Conservation (phyloP, 2,329 filamentous ascomycete genomes). For the Tolypocladium tundrense region DNA sequence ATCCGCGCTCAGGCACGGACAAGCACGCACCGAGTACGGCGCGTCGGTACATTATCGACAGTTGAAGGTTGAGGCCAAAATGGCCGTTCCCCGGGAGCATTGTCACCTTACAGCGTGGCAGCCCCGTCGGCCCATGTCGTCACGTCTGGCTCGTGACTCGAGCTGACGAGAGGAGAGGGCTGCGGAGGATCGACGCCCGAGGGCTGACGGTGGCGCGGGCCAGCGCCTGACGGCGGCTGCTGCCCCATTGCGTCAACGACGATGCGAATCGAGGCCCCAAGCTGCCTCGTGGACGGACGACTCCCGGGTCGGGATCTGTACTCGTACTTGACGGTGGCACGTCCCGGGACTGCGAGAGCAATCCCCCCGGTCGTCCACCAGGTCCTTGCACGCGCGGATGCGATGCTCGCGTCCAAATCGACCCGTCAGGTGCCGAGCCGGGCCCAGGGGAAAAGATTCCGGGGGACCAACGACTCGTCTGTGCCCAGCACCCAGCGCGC, state of each 20-base stretch:
- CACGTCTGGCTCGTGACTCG: too few species aligned
- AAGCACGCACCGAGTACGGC: too few species aligned
- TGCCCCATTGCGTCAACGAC: background rate
- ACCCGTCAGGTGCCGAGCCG: background rate
- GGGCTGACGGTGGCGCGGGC: background rate
- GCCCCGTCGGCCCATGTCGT: too few species aligned
- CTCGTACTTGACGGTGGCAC: too few species aligned
- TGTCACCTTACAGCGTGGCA: background rate
- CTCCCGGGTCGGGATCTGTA: background rate
- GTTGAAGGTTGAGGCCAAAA: background rate
- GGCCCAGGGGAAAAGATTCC: background rate
- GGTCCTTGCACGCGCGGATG: background rate
- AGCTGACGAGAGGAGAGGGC: background rate
- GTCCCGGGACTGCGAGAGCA: too few species aligned
- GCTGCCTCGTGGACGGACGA: background rate
- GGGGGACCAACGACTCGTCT: background rate
- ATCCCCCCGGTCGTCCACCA: background rate
- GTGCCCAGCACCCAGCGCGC: background rate
- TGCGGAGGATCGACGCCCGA: background rate
- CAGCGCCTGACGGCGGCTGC: background rate
- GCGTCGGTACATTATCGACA: background rate
- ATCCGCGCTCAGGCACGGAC: background rate
- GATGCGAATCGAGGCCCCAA: background rate
- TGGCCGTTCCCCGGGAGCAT: background rate
- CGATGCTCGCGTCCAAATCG: background rate